Evolutionary conservation across 345 rosid genomes (phyloP), one percentile per base, ranked within the genome.

Genomic region (Nephelium lappaceum): DNA sequence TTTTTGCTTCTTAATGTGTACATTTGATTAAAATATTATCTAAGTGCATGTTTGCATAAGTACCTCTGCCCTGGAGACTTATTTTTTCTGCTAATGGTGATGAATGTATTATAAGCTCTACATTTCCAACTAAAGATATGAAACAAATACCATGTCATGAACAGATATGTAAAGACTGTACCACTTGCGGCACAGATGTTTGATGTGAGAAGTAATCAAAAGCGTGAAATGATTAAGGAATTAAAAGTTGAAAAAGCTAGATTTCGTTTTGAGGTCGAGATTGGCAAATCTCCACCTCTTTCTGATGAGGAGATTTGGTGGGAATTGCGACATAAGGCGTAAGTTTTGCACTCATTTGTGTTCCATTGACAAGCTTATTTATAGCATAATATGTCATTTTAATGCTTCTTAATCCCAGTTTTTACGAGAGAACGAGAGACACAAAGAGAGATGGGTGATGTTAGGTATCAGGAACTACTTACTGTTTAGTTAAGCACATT

Each of bases 281-380:
- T 95, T 83, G 99, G 99, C 67, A 92, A 91, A 88, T 87, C 99
- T 75, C 99, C 98, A 0, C 92, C 99, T 53, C 98, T 95, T 81
- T 89, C 99, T 8, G 99, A 95, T 36, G 98, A 90, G 42, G 98
- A 95, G 62, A 80, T 86, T 65, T 93, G 97, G 97, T 86, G 93
- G 95, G 99, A 93, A 84, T 71, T 95, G 82, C 89, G 95, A 67
- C 90, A 91, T 88, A 91, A 87, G 87, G 98, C 94, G 97, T 93
- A 91, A 93, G 96, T 72, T 74, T 61, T 38, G 11, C 23, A 42
- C 25, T 58, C 19, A 38, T 65, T 64, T 83, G 8, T 31, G 10
- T 45, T 60, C 49, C 36, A 43, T 31, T 75, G 8, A 49, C 71
- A 23, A 51, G 55, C 38, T 78, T 60, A 18, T 38, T 14, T 76